Evolutionary conservation across 495 filamentous ascomycete genomes (phyloP), one percentile per base, ranked within the genome.

Genomic region (Podospora bellae-mahoneyi): DNA sequence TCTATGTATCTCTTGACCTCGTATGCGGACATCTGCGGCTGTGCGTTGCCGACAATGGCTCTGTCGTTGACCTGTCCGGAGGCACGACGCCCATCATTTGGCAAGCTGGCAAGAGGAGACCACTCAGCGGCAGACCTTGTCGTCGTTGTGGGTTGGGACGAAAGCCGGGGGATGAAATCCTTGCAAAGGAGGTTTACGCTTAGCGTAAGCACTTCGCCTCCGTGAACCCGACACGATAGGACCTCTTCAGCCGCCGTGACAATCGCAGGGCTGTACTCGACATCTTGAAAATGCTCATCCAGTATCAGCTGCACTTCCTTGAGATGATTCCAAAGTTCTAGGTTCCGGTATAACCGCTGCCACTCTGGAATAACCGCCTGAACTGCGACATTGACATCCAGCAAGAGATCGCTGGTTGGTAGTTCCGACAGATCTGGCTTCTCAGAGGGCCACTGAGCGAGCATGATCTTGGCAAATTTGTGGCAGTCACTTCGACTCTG

Each of bases 281-380:
- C n/a, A 6, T 59, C 60, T 20, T 65, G 65, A 1, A 53, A 58
- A 16, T 61, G 71, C 5, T 64, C 60, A 19, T 78, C 65, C 16
- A 86, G 64, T 16, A 84, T 60, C 3, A 53, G 32, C 65, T 86
- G 83, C 0, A 82, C 80, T 58, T 71, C 20, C 10, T 72, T 26
- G 19, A 88, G 48, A 67, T 86, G 83, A 5, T 71, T 19, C 1
- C 75, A 77, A 1, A 88, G 69, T 60, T 82, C 75, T 10, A 75
- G 59, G 64, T 88, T 88, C 16, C 76, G 72, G 32, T 74, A 79
- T 34, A 83, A 67, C 0, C 83, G 79, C 34, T 70, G 53, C 86
- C 86, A 88, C 65, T 87, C 84, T 2, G 78, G 75, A 9, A 66
- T 44, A 20, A 87, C 71, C 2, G 65, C 68, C 3, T 81, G 69